A percentile compares a stretch with the other conserved stretches of the same genome.
Conservation (phyloP, 1,284 basidiomycete genomes). For the Vanrija pseudolonga region DNA sequence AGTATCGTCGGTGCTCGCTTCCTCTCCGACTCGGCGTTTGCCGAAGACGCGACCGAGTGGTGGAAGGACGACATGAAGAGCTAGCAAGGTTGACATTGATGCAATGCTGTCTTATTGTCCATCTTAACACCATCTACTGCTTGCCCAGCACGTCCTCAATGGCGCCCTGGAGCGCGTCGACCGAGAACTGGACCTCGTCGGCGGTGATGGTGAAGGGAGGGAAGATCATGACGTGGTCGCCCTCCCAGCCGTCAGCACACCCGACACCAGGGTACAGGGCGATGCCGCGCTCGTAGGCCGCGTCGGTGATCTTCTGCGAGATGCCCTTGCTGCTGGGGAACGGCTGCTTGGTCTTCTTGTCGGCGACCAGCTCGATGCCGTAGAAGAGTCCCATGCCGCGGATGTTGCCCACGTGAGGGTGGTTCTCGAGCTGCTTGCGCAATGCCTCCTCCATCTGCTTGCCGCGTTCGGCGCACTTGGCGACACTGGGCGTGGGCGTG, state of each 20-base stretch:
- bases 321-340: constrained; percentile 22
- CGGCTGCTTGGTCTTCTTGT: constrained; percentile 24
- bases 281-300: constrained; percentile 22
- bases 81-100: constrained; percentile 7
- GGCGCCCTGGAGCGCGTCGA: constrained; percentile 17
- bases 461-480: constrained; percentile 62
- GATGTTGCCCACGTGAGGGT: constrained; percentile 27
- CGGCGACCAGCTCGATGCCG: constrained; percentile 64
- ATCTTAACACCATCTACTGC: neutral
- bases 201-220: constrained; percentile 36
- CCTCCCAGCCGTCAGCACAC: constrained; percentile 29
- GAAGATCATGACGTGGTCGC: constrained; percentile 39
- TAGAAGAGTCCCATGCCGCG: constrained; percentile 69
- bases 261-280: constrained; percentile 27
- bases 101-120: no score
- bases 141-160: constrained; percentile 14
- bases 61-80: constrained; percentile 26
- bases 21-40: constrained; percentile 39
- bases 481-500: constrained; percentile 46
- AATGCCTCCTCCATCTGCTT: constrained; percentile 61
- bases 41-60: constrained; percentile 24
- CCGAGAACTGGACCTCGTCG: constrained; percentile 21
- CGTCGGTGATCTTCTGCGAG: constrained; percentile 23
- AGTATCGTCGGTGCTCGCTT: constrained; percentile 41
- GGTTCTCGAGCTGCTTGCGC: constrained; percentile 54